Evolutionary conservation across 345 rosid species (phyloP).

Genomic region (Stellera chamaejasme): DNA sequence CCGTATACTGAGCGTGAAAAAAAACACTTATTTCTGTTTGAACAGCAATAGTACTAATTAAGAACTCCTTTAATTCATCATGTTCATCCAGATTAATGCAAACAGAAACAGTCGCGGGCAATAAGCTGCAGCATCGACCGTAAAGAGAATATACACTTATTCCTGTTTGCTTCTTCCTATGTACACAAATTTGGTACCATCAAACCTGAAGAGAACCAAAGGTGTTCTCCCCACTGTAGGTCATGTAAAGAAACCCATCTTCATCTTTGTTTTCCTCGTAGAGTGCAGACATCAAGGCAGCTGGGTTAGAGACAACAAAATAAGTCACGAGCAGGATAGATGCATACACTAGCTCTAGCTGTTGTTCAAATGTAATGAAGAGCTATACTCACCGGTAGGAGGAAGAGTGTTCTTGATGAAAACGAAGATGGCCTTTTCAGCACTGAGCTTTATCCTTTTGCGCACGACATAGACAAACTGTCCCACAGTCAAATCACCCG

Average conservation of each 20-base stretch:
- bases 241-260: slow-evolving; percentile 55
- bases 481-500: slow-evolving; percentile 56
- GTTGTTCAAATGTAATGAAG: slow-evolving; percentile 38
- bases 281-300: slow-evolving; percentile 52
- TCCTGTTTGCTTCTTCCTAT: neutral
- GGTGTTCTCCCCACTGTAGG: slow-evolving; percentile 56
- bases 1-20: too few relatives aligned
- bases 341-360: slow-evolving; percentile 35
- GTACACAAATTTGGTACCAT: neutral
- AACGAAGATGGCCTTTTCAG: slow-evolving; percentile 49
- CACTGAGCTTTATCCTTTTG: slow-evolving; percentile 49
- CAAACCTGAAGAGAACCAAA: slow-evolving; percentile 19
- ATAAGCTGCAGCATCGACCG: too few relatives aligned
- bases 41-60: too few relatives aligned
- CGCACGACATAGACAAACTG: slow-evolving; percentile 59
- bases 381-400: slow-evolving; percentile 7
- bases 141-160: too few relatives aligned
- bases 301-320: slow-evolving; percentile 15
- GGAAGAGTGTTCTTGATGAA: slow-evolving; percentile 18
- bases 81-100: too few relatives aligned
- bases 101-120: too few relatives aligned
- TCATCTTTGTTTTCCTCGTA: slow-evolving; percentile 11
- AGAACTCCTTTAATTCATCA: too few relatives aligned
- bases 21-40: too few relatives aligned
- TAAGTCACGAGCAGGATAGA: neutral